Evolutionary conservation across 2,329 filamentous ascomycete genomes (phyloP).

Genomic region (Claviceps pazoutovae): DNA sequence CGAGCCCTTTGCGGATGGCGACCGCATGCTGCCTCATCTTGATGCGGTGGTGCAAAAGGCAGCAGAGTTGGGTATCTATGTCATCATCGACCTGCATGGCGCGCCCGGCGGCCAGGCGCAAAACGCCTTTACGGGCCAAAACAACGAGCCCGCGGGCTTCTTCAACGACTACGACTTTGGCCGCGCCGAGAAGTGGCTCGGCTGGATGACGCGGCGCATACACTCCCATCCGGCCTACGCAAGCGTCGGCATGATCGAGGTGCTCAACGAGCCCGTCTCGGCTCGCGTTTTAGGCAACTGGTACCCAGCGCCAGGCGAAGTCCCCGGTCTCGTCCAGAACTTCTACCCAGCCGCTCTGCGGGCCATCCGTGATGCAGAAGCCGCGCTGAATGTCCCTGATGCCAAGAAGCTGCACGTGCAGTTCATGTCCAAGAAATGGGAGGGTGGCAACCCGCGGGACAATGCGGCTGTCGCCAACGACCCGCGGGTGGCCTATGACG

Average conservation of each 20-base stretch:
- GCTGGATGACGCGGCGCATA: constrained; percentile 39
- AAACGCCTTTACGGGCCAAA: constrained; percentile 30
- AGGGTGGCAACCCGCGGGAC: constrained; percentile 24
- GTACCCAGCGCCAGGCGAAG: constrained; percentile 13
- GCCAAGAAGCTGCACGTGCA: constrained; percentile 28
- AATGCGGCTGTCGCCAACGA: constrained; percentile 15
- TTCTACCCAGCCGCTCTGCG: constrained; percentile 13
- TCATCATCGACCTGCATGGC: constrained; percentile 25
- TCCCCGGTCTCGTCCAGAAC: constrained; percentile 9
- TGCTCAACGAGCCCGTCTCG: constrained; percentile 34
- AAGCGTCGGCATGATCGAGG: constrained; percentile 44
- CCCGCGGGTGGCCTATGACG: constrained; percentile 37
- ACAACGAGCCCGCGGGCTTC: constrained; percentile 29
- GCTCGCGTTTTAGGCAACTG: constrained; percentile 6
- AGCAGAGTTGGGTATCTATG: constrained; percentile 19
- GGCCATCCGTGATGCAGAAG: constrained; percentile 13
- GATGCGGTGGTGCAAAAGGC: constrained; percentile 19
- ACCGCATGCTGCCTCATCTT: constrained; percentile 17
- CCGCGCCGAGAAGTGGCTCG: constrained; percentile 37
- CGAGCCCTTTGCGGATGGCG: constrained; percentile 31
- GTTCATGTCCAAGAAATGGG: constrained; percentile 36
- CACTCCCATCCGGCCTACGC: constrained; percentile 34
- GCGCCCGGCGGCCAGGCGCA: constrained; percentile 31
- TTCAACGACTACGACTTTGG: constrained; percentile 42
- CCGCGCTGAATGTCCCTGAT: constrained; percentile 8